phyloP scores from a whole-genome alignment of 345 rosid species.

The Salix viminalis region DNA sequence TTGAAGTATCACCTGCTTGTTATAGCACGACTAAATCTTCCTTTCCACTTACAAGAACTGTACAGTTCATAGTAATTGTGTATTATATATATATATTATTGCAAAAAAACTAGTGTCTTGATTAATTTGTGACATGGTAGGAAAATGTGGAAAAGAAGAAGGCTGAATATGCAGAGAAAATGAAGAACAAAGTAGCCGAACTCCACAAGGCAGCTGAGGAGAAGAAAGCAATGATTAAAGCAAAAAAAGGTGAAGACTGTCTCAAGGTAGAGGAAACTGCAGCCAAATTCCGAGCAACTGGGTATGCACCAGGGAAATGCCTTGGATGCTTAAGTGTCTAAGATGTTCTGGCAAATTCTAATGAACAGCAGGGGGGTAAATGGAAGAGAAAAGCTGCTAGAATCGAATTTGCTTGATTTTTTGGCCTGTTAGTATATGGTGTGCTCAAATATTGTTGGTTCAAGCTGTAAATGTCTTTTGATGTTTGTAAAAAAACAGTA shows the following conservation, averaged over 20 bases:
- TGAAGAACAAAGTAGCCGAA: slow-evolving; percentile 54
- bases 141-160: slow-evolving; percentile 57
- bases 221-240: slow-evolving; percentile 53
- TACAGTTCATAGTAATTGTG: background rate
- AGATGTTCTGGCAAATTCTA: background rate
- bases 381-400: background rate
- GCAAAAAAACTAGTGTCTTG: background rate
- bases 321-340: slow-evolving; percentile 39
- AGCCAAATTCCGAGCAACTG: slow-evolving; percentile 41
- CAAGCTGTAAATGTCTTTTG: background rate
- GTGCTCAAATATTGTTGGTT: background rate
- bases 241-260: slow-evolving; percentile 38
- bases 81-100: background rate
- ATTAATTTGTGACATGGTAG: slow-evolving; percentile 21
- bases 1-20: background rate
- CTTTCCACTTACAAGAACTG: background rate
- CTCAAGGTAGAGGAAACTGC: slow-evolving; percentile 49
- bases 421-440: background rate
- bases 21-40: background rate
- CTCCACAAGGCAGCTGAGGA: slow-evolving; percentile 59
- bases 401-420: background rate
- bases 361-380: background rate
- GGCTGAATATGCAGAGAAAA: slow-evolving; percentile 48
- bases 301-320: slow-evolving; percentile 39
- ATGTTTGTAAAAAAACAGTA: background rate